phyloP scores from a whole-genome alignment of 1,284 basidiomycete species.

The Boletellus dicymbophilus region DNA sequence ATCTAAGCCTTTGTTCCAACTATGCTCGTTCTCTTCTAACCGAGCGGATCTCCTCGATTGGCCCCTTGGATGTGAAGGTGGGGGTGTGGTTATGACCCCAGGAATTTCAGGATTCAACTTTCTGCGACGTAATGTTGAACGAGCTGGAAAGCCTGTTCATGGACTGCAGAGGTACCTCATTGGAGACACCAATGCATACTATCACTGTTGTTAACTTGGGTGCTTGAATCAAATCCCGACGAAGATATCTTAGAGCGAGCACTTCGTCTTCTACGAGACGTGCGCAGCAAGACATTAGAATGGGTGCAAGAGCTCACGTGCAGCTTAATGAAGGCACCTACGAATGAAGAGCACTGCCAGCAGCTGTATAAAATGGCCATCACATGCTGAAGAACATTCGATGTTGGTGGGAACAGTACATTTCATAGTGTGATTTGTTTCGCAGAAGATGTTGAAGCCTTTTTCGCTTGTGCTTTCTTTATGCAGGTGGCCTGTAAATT shows the following conservation, averaged over 20 bases:
- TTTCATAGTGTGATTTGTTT: neutral
- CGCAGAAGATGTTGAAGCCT: neutral
- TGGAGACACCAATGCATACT: constrained; percentile 36
- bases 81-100: constrained; percentile 31
- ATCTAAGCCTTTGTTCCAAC: constrained; percentile 28
- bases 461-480: too few species aligned
- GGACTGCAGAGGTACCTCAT: constrained; percentile 38
- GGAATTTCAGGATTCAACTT: constrained; percentile 29
- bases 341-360: constrained; percentile 23
- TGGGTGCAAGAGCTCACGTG: constrained; percentile 38
- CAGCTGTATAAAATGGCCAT: constrained; percentile 35
- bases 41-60: constrained; percentile 45
- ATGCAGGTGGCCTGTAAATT: too few species aligned
- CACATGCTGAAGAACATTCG: constrained; percentile 42
- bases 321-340: constrained; percentile 20
- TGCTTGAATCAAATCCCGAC: constrained; percentile 30
- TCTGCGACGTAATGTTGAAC: constrained; percentile 33
- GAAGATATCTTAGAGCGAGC: constrained; percentile 6
- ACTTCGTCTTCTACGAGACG: constrained; percentile 26
- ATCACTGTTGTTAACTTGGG: constrained; percentile 35
- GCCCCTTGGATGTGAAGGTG: constrained; percentile 20
- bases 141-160: constrained; percentile 32
- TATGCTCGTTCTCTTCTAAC: constrained; percentile 40
- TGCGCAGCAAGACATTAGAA: constrained; percentile 31
- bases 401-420: constrained; percentile 24